Conservation (phyloP, 257 asterid genomes). For the Agastache rugosa region DNA sequence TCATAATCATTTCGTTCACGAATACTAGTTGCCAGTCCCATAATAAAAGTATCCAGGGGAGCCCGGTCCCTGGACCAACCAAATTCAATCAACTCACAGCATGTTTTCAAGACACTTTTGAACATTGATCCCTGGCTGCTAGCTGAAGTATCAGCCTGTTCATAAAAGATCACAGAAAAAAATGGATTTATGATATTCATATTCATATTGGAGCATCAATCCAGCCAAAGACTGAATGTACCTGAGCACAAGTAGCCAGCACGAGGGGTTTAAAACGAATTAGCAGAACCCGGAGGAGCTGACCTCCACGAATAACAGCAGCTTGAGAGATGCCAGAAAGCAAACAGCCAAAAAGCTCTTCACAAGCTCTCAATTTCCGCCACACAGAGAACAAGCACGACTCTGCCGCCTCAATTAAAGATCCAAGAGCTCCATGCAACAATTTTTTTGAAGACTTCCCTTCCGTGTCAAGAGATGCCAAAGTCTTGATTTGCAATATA, state of each 20-base stretch:
- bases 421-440: slow-evolving; percentile 90
- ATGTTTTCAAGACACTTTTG: slow-evolving; percentile 81
- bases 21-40: slow-evolving; percentile 87
- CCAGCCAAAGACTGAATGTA: slow-evolving; percentile 41
- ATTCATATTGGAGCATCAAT: slow-evolving; percentile 33
- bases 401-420: slow-evolving; percentile 85
- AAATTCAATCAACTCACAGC: slow-evolving; percentile 85
- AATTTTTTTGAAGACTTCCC: slow-evolving; percentile 88
- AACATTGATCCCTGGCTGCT: slow-evolving; percentile 88
- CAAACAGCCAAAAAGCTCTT: slow-evolving; percentile 87
- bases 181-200: slow-evolving; percentile 30
- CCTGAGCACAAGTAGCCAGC: slow-evolving; percentile 90
- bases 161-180: slow-evolving; percentile 29
- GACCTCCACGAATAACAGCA: slow-evolving; percentile 86
- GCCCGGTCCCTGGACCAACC: slow-evolving; percentile 94
- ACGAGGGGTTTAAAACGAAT: slow-evolving; percentile 92
- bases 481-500: slow-evolving; percentile 71
- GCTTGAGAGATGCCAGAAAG: slow-evolving; percentile 92
- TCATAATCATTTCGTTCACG: slow-evolving; percentile 88
- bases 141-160: slow-evolving; percentile 84
- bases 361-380: slow-evolving; percentile 92
- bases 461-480: slow-evolving; percentile 78
- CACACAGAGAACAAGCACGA: slow-evolving; percentile 84
- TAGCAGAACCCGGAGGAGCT: slow-evolving; percentile 85
- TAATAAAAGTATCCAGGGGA: slow-evolving; percentile 91